A percentile compares a stretch with the other conserved stretches of the same genome.
Conservation (phyloP, 2,329 filamentous ascomycete species). For the Corynespora cassiicola region DNA sequence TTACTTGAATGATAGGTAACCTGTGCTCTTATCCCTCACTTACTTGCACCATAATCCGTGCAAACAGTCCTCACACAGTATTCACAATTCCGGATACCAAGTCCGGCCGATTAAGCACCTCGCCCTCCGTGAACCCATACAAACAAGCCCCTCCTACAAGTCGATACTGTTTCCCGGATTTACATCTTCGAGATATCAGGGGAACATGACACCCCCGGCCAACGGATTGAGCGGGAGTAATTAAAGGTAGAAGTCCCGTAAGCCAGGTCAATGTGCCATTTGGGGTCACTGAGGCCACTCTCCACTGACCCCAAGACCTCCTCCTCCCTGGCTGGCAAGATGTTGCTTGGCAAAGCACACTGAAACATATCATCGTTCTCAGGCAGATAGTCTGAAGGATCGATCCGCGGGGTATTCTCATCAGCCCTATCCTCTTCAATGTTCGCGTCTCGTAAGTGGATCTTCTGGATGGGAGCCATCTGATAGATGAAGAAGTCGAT, state of each 20-base stretch:
- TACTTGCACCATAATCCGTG: too few relatives aligned
- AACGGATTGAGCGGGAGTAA: constrained; percentile 18
- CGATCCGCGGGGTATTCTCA: too few relatives aligned
- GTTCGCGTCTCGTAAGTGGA: constrained; percentile 56
- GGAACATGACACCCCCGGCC: constrained; percentile 22
- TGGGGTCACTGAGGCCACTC: constrained; percentile 1
- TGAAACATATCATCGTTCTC: constrained; percentile 19
- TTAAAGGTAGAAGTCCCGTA: constrained; percentile 16
- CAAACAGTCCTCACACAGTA: too few relatives aligned
- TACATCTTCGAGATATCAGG: constrained; percentile 16
- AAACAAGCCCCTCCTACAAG: constrained; percentile 23
- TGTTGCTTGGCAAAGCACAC: constrained; percentile 16
- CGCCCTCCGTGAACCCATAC: constrained; percentile 25
- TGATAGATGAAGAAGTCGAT: constrained; percentile 57
- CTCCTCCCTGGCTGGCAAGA: not conserved
- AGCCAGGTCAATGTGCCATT: constrained; percentile 6
- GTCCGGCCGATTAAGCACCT: constrained; percentile 6
- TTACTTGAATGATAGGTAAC: not conserved
- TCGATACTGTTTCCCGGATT: constrained; percentile 6
- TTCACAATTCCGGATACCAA: constrained; percentile 15
- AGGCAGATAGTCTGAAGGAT: too few relatives aligned
- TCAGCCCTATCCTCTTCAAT: too few relatives aligned
- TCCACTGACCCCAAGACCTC: constrained; percentile 6
- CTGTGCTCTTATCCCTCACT: not conserved
- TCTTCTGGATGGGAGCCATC: constrained; percentile 64